phyloP scores from a whole-genome alignment of 2,329 filamentous ascomycete genomes.

The Colletotrichum echinochloae region DNA sequence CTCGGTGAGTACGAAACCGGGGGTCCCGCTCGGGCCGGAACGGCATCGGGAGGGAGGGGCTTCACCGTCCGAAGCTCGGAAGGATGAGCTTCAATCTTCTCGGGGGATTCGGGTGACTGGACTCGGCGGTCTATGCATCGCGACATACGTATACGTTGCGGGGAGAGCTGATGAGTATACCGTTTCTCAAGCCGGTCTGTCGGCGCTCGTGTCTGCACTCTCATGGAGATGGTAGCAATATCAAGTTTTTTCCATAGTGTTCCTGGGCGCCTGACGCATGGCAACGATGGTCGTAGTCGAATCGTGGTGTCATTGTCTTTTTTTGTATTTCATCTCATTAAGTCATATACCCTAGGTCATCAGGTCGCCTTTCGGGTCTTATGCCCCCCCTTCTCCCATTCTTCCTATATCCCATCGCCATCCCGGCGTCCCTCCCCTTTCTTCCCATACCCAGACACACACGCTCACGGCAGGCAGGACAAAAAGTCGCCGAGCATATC shows the following conservation, averaged over 20 bases:
- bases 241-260: too few relatives aligned
- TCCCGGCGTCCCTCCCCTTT: accelerated
- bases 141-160: slow-evolving; percentile 45
- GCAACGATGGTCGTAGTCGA: too few relatives aligned
- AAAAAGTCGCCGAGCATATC: slow-evolving; percentile 62
- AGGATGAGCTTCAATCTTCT: slow-evolving; percentile 53
- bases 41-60: not conserved
- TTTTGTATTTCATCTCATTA: not conserved
- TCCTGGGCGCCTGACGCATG: too few relatives aligned
- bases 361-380: too few relatives aligned
- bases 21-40: slow-evolving; percentile 45
- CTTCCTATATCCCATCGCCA: not conserved
- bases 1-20: slow-evolving; percentile 52
- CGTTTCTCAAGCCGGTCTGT: not conserved
- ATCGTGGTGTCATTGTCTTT: not conserved
- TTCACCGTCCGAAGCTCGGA: slow-evolving; percentile 54
- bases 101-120: slow-evolving; percentile 47
- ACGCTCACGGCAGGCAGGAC: slow-evolving; percentile 55
- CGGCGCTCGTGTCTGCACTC: too few relatives aligned
- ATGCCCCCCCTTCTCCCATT: not conserved
- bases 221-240: too few relatives aligned
- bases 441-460: accelerated
- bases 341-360: too few relatives aligned
- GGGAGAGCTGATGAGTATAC: not conserved
- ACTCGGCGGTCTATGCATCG: slow-evolving; percentile 51